Evolutionary conservation across 805 yeast genomes (phyloP), one percentile per base, ranked within the genome.

Genomic region (Ogataea salicorniae): DNA sequence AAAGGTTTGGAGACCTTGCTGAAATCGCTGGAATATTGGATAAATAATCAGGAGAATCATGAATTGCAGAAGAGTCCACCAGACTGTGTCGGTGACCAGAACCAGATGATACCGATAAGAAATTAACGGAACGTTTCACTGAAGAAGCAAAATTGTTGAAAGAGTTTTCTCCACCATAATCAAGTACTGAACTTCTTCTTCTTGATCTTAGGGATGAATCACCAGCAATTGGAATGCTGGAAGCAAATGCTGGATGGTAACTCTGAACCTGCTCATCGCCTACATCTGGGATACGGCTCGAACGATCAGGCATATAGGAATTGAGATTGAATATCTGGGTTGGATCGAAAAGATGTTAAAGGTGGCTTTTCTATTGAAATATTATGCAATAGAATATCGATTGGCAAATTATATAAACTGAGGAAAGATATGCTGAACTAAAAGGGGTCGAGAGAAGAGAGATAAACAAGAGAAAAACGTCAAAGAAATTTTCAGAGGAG

Each of bases 71-170:
- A 18, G 39, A 26, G n/a, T 36, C 41, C 2, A 16, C 11, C 6
- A 18, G 18, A 13, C 26, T 42, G 22, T 33, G 16, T n/a, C n/a
- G 35, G 33, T 53, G 29, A 2, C 54, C 62, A 16, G 47, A 26
- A 9, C 31, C 31, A 34, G 14, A 45, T 11, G 66, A 58, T n/a
- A 58, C 40, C 5, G 67, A 57, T 6, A 63, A 48, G 43, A 51
- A 66, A 40, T 62, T 59, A 23, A 64, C 67, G 0, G 67, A 62
- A 34, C 70, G 48, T 43, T 54, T 51, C 22, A 66, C 50, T 1
- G 72, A 67, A 2, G 64, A 60, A 2, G 70, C 70, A 57, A 70
- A 69, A 45, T 67, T 68, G 46, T 62, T 66, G 16, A 68, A 43
- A 2, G 73, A 68, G 45, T 67, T 62, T 8, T 59, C 66, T 1